A percentile compares a stretch with the other conserved stretches of the same genome.
Evolutionary conservation across 208 protist species (phyloP).

Genomic region (Vickermania ingenoplastis): DNA sequence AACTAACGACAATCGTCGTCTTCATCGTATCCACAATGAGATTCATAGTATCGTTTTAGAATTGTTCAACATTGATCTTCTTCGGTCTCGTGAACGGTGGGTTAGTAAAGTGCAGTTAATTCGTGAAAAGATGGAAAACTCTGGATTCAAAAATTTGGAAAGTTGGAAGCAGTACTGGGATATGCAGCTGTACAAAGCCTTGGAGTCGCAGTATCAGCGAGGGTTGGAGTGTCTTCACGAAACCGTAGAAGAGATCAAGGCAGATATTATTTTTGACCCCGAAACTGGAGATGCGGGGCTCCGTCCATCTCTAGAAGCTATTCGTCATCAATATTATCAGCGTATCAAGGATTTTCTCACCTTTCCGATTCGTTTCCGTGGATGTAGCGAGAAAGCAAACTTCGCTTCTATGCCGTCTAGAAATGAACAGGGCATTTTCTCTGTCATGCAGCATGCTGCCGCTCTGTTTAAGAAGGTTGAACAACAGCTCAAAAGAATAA

Average conservation of each 20-base stretch:
- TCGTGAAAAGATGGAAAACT: slow-evolving; percentile 76
- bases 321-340: slow-evolving; percentile 91
- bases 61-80: slow-evolving; percentile 90
- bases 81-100: slow-evolving; percentile 90
- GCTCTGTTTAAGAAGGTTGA: slow-evolving; percentile 86
- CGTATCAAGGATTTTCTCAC: slow-evolving; percentile 93
- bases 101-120: slow-evolving; percentile 80
- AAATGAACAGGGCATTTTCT: slow-evolving; percentile 80
- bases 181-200: slow-evolving; percentile 96
- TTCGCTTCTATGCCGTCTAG: slow-evolving; percentile 86
- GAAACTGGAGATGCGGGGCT: slow-evolving; percentile 67
- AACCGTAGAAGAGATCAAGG: slow-evolving; percentile 84
- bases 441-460: slow-evolving; percentile 89
- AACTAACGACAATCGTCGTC: slow-evolving; percentile 86
- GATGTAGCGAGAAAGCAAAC: slow-evolving; percentile 61
- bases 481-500: slow-evolving; percentile 80
- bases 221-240: slow-evolving; percentile 92
- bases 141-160: slow-evolving; percentile 86
- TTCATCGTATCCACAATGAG: slow-evolving; percentile 88
- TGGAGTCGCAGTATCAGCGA: slow-evolving; percentile 93
- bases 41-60: slow-evolving; percentile 72
- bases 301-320: slow-evolving; percentile 85
- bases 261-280: slow-evolving; percentile 86
- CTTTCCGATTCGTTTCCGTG: slow-evolving; percentile 89
- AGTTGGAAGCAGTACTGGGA: slow-evolving; percentile 96